Conservation (phyloP, 2,329 filamentous ascomycete genomes). For the Chaetomiaceae sp. region DNA sequence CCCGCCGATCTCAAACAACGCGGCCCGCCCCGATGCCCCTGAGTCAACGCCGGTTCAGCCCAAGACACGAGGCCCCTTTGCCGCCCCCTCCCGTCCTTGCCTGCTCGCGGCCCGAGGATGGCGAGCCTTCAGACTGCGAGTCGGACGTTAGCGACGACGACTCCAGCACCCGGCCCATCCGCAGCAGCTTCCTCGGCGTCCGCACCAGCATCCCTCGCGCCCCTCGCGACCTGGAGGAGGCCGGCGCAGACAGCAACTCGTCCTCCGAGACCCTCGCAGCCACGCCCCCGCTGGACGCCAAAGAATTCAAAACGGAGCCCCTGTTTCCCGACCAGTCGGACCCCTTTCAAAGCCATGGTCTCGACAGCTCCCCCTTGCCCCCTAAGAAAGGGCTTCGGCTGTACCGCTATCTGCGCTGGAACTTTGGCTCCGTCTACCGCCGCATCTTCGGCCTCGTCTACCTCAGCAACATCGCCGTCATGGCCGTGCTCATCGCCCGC, state of each 20-base stretch:
- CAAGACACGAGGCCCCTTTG: neutral
- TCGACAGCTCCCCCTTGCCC: slow-evolving; percentile 20
- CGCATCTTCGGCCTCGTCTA: slow-evolving; percentile 40
- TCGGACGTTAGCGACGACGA: slow-evolving; percentile 10
- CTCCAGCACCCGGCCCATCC: neutral
- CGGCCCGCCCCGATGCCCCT: neutral
- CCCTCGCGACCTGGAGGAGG: slow-evolving; percentile 19
- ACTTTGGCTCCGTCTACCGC: slow-evolving; percentile 36
- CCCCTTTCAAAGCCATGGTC: slow-evolving; percentile 15
- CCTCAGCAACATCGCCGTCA: slow-evolving; percentile 33
- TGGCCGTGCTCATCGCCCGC: slow-evolving; percentile 19
- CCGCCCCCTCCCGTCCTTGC: neutral
- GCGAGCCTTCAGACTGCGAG: slow-evolving; percentile 22
- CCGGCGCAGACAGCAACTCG: neutral
- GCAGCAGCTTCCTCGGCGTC: neutral
- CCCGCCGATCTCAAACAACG: neutral
- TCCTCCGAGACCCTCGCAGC: slow-evolving; percentile 7
- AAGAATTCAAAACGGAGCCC: neutral
- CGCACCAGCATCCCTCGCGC: neutral
- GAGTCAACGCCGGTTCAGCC: neutral
- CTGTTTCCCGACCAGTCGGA: slow-evolving; percentile 2
- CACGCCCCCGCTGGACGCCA: neutral
- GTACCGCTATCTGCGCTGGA: slow-evolving; percentile 30
- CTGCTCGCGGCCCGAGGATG: neutral
- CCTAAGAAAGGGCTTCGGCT: slow-evolving; percentile 23